Percentiles rank a stretch among this genome's conserved stretches.
These are phyloP conservation scores for Quercus robur DNA, from an alignment of 306 rosid genomes.

Conservation along the genomic window DNA sequence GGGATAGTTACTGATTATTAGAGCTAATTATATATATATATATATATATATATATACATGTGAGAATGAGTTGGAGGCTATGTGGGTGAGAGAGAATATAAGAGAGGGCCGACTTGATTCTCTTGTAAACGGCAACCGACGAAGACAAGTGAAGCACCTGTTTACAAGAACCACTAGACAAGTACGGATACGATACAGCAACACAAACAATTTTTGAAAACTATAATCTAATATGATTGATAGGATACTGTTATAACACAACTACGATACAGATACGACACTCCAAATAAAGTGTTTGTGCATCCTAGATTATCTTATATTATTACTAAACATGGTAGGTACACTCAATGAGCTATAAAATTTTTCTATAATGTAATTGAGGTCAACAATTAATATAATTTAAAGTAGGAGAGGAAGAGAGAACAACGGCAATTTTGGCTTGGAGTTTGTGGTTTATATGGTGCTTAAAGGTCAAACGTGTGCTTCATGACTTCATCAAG, in stretches of 20 bases:
- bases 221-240: too few species aligned
- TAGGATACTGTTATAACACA: too few species aligned
- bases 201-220: neutral
- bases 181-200: too few species aligned
- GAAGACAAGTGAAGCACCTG: neutral
- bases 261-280: too few species aligned
- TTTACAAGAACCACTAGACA: neutral
- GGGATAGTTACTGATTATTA: too few species aligned
- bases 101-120: neutral
- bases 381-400: neutral
- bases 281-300: rapidly evolving
- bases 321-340: too few species aligned
- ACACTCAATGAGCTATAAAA: too few species aligned
- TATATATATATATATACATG: too few species aligned
- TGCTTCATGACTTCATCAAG: neutral
- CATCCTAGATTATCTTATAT: too few species aligned
- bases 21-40: too few species aligned
- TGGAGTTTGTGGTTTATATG: neutral
- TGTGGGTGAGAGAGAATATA: neutral
- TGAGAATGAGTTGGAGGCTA: neutral
- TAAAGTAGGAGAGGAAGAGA: neutral
- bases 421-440: neutral
- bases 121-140: conserved; percentile 4
- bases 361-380: neutral
- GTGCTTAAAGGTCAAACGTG: neutral